A percentile compares a stretch with the other conserved stretches of the same genome.
Evolutionary conservation across 2,329 filamentous ascomycete species (phyloP).

Genomic region (Zasmidium cellare): DNA sequence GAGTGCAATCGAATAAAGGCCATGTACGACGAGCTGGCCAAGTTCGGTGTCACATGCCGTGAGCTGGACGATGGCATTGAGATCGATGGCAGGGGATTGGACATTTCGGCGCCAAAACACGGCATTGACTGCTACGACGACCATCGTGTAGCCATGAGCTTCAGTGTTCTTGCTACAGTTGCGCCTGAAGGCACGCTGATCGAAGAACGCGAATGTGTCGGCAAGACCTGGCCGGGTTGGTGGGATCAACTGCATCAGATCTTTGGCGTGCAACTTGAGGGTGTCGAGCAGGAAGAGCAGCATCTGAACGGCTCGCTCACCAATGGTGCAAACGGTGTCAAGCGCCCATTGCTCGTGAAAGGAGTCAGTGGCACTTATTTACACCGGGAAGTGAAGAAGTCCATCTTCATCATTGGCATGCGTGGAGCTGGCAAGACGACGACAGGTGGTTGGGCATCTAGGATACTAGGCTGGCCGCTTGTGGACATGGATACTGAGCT

Average conservation of each 20-base stretch:
- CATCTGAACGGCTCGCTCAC: constrained; percentile 25
- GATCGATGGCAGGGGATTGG: constrained; percentile 58
- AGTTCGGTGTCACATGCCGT: constrained; percentile 83
- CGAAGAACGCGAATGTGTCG: constrained; percentile 86
- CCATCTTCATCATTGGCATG: constrained; percentile 96
- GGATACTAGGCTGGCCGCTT: constrained; percentile 72
- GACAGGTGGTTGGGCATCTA: constrained; percentile 80
- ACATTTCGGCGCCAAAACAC: constrained; percentile 57
- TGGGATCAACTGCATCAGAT: constrained; percentile 84
- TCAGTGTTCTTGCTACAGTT: constrained; percentile 80
- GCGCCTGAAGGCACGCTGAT: constrained; percentile 73
- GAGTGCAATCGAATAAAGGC: constrained; percentile 96
- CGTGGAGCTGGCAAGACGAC: constrained; percentile 96
- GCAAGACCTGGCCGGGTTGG: constrained; percentile 99
- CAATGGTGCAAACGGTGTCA: constrained; percentile 40
- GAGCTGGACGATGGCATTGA: constrained; percentile 96
- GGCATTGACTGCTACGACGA: constrained; percentile 94
- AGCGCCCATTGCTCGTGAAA: constrained; percentile 9
- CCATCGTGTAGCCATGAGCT: constrained; percentile 97
- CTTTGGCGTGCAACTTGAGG: constrained; percentile 76
- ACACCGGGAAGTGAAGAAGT: constrained; percentile 52
- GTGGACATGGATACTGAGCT: constrained; percentile 87
- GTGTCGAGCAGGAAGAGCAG: constrained; percentile 58
- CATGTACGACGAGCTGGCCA: constrained; percentile 91
- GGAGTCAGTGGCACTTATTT: constrained; percentile 33